phyloP scores from a whole-genome alignment of 2,329 filamentous ascomycete genomes.

The Chrysoporthe deuterocubensis region DNA sequence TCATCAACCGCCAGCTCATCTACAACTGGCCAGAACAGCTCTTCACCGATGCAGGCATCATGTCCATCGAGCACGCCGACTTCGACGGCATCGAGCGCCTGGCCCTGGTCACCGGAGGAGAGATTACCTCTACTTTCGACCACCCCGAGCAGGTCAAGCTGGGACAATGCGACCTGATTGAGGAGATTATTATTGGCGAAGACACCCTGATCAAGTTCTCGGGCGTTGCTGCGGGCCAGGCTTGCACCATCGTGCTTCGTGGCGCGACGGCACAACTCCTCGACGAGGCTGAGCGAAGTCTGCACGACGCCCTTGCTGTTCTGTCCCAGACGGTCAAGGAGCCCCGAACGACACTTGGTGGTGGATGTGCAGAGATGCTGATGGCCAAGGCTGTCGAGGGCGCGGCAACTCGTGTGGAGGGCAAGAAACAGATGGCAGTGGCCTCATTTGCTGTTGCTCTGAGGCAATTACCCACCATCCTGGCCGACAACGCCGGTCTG shows the following conservation, averaged over 20 bases:
- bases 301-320: constrained; percentile 95
- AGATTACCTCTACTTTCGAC: constrained; percentile 97
- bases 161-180: constrained; percentile 91
- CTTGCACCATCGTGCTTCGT: constrained; percentile 94
- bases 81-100: constrained; percentile 97
- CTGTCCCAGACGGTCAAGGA: constrained; percentile 96
- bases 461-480: constrained; percentile 91
- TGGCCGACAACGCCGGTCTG: constrained; percentile 95
- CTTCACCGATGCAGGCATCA: constrained; percentile 95
- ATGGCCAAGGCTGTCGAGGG: constrained; percentile 98
- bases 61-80: constrained; percentile 98
- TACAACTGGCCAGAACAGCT: constrained; percentile 99
- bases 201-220: constrained; percentile 98
- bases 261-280: constrained; percentile 96
- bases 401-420: constrained; percentile 89
- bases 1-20: constrained; percentile 98
- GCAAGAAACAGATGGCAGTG: constrained; percentile 95
- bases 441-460: constrained; percentile 87
- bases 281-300: constrained; percentile 92
- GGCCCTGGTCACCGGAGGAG: constrained; percentile 92
- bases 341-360: constrained; percentile 90
- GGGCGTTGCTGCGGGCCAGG: constrained; percentile 88
- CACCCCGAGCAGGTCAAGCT: constrained; percentile 97
- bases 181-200: constrained; percentile 98
- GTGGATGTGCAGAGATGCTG: constrained; percentile 96